Evolutionary conservation across 768 basidiomycete genomes (phyloP).

Genomic region (Macrolepiota dolichaula): DNA sequence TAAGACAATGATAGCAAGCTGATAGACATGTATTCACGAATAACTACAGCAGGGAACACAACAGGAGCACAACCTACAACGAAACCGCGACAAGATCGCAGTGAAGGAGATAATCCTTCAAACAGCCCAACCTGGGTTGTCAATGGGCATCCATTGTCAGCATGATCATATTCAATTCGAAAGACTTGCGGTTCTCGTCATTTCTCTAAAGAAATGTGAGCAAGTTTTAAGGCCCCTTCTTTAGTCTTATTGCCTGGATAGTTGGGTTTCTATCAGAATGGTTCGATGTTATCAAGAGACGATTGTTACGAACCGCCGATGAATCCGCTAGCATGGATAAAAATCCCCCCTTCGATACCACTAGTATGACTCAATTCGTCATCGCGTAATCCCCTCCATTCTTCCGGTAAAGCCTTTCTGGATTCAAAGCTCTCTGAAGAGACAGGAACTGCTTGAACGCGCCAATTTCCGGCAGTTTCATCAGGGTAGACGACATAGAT

Average conservation of each 20-base stretch:
- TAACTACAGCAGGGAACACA: not conserved
- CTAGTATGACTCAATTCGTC: slow-evolving; percentile 68
- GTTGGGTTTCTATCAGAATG: not conserved
- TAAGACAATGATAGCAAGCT: not conserved
- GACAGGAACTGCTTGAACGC: slow-evolving; percentile 88
- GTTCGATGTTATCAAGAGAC: not conserved
- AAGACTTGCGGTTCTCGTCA: slow-evolving; percentile 14
- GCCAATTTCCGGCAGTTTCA: slow-evolving; percentile 73
- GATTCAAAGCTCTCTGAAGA: slow-evolving; percentile 83
- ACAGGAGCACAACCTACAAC: not conserved
- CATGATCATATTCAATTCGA: not conserved
- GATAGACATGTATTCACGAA: not conserved
- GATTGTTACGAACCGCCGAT: slow-evolving; percentile 70
- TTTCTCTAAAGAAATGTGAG: slow-evolving; percentile 57
- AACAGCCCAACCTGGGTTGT: not conserved
- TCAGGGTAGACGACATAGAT: slow-evolving; percentile 92
- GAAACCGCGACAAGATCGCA: not conserved
- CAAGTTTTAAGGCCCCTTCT: slow-evolving; percentile 83
- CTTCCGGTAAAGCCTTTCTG: slow-evolving; percentile 88
- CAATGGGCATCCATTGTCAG: not conserved
- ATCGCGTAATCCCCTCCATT: slow-evolving; percentile 91
- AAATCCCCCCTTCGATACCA: slow-evolving; percentile 82
- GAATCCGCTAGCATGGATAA: slow-evolving; percentile 95
- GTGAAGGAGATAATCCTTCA: not conserved
- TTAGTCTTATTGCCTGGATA: slow-evolving; percentile 79